Evolutionary conservation across 73 alveolate species (phyloP), one percentile per base, ranked within the genome.

Genomic region (Paraurostyla sp.): DNA sequence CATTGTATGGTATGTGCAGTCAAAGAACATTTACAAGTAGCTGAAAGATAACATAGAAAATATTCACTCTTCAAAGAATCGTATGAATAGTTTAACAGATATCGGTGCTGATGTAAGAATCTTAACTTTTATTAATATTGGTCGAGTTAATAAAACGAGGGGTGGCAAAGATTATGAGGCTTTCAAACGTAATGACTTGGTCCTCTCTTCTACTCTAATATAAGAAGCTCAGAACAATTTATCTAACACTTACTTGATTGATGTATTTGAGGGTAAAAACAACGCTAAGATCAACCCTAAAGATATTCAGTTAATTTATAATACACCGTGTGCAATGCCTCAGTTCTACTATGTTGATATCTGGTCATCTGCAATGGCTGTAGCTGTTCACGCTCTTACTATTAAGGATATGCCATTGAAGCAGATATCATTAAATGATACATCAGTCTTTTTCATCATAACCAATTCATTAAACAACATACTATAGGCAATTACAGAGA

Each of bases 91-190:
- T 6, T 27, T 85, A 16, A 50, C 88, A 4, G 83, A 36, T 18
- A 85, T 85, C 25, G 93, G 93, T 1, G 87, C 93, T 0, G 73
- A 59, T 57, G 83, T 59, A 46, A 43, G 93, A 13, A 29, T 52
- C 13, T 40, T 85, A 0, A 6, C 68, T 2, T 23, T 52, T 40
- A 78, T 78, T 3, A 78, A 78, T 36, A 23, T 29, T 30, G 89
- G 78, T 0, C 32, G 62, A 16, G 58, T 54, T 27, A 78, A 78
- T 50, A 78, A 78, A 23, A 54, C 58, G n/a, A 49, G 89, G 52
- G 89, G 89, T 29, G 60, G 42, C 7, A 46, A 63, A 4, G 78
- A 78, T 36, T 78, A 78, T 35, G 78, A 49, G 36, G 48, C 22
- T 51, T 78, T 51, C 46, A 78, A 78, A 36, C 78, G 78, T 23